phyloP scores from a whole-genome alignment of 352 stramenopile genomes.

The Pythium myriotylum region DNA sequence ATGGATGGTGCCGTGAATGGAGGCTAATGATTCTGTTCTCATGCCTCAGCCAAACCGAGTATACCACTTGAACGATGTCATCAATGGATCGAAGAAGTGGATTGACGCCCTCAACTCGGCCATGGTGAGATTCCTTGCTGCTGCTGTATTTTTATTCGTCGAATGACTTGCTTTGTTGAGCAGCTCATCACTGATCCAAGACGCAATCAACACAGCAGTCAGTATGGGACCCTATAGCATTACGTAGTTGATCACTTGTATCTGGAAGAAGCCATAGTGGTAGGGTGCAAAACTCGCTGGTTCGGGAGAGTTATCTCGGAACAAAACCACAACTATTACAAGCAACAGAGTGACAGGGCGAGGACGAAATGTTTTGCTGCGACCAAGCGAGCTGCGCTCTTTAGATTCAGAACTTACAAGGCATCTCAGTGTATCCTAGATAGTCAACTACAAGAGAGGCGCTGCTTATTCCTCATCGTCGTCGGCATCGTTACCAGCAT shows the following conservation, averaged over 20 bases:
- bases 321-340: no score
- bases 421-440: constrained; percentile 11
- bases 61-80: constrained; percentile 88
- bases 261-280: neutral
- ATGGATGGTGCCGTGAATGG: no score
- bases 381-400: constrained; percentile 24
- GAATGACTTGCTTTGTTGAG: no score
- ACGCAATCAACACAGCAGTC: constrained; percentile 23
- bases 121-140: constrained; percentile 28
- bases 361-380: constrained; percentile 14
- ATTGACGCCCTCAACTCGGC: constrained; percentile 87
- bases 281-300: no score
- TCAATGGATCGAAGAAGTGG: constrained; percentile 91
- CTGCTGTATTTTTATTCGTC: no score
- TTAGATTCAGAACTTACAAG: constrained; percentile 28
- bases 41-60: constrained; percentile 86
- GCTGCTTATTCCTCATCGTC: constrained; percentile 87
- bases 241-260: no score
- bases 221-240: constrained; percentile 19
- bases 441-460: constrained; percentile 13
- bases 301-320: no score
- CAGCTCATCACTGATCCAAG: constrained; percentile 7
- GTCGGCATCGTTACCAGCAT: constrained; percentile 89
- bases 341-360: no score
- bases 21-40: no score